phyloP scores from a whole-genome alignment of 2,329 filamentous ascomycete genomes.

The Dothideomycetes sp. region DNA sequence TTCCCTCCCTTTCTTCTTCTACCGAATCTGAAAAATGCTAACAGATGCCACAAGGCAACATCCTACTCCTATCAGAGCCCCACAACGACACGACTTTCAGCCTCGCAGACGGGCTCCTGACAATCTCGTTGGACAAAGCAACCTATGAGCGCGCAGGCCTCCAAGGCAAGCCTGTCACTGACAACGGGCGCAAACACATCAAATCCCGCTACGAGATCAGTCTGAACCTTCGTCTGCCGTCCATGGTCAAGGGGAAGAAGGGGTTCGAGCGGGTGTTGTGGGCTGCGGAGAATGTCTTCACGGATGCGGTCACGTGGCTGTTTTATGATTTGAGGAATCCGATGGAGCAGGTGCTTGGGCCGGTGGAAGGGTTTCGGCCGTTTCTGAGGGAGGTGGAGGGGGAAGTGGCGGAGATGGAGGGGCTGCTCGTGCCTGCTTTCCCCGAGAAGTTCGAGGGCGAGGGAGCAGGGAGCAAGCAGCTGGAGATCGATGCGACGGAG shows the following conservation, averaged over 20 bases:
- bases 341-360: slow-evolving; percentile 6
- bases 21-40: too few species aligned
- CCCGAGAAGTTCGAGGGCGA: slow-evolving; percentile 24
- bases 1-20: not conserved
- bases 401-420: slow-evolving; percentile 14
- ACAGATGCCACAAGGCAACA: slow-evolving; percentile 45
- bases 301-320: slow-evolving; percentile 60
- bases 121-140: slow-evolving; percentile 68
- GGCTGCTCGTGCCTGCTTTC: slow-evolving; percentile 21
- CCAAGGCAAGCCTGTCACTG: slow-evolving; percentile 54
- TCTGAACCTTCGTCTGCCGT: slow-evolving; percentile 59
- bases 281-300: slow-evolving; percentile 69
- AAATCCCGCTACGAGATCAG: slow-evolving; percentile 70
- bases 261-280: slow-evolving; percentile 68
- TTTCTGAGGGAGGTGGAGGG: slow-evolving; percentile 17
- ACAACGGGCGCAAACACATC: slow-evolving; percentile 48
- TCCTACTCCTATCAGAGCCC: slow-evolving; percentile 71
- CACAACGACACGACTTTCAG: slow-evolving; percentile 63
- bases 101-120: slow-evolving; percentile 60
- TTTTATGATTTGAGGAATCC: slow-evolving; percentile 50
- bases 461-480: too few species aligned
- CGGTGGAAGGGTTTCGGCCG: slow-evolving; percentile 21
- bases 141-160: slow-evolving; percentile 76
- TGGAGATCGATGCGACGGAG: slow-evolving; percentile 45
- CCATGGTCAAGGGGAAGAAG: slow-evolving; percentile 75